Conservation (phyloP, 177 flowering plant genomes). For the Vitis hybrid region DNA sequence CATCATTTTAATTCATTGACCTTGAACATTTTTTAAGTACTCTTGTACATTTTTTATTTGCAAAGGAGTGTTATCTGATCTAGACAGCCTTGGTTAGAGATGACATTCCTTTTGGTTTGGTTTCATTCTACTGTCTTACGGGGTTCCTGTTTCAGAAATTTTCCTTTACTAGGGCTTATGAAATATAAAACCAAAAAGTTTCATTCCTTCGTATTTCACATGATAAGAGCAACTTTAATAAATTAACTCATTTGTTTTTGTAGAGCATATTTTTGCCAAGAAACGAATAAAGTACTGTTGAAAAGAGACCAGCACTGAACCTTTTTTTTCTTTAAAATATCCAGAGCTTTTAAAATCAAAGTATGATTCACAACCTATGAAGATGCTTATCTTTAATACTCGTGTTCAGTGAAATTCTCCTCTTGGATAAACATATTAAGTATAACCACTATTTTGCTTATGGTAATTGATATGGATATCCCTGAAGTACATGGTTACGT, state of each 20-base stretch:
- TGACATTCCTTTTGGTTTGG: no score
- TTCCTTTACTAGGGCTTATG: neutral
- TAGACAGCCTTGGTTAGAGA: no score
- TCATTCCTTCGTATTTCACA: neutral
- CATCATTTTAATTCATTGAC: no score
- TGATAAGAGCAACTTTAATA: neutral
- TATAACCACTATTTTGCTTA: neutral
- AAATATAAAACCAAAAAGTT: neutral
- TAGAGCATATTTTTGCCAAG: neutral
- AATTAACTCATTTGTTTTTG: neutral
- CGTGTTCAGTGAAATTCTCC: no score
- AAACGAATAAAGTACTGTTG: neutral
- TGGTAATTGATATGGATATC: neutral
- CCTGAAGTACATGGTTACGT: neutral
- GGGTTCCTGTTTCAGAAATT: neutral
- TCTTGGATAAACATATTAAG: neutral
- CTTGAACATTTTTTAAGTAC: no score
- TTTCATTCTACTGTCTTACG: no score
- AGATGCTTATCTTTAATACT: no score
- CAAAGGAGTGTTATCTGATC: no score
- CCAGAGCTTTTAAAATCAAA: no score
- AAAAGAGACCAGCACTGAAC: neutral
- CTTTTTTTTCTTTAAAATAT: neutral
- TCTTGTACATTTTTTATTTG: no score
- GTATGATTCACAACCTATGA: no score